A percentile compares a stretch with the other conserved stretches of the same genome.
Conservation (phyloP, 2,329 filamentous ascomycete genomes). For the Xylariaceae sp. region DNA sequence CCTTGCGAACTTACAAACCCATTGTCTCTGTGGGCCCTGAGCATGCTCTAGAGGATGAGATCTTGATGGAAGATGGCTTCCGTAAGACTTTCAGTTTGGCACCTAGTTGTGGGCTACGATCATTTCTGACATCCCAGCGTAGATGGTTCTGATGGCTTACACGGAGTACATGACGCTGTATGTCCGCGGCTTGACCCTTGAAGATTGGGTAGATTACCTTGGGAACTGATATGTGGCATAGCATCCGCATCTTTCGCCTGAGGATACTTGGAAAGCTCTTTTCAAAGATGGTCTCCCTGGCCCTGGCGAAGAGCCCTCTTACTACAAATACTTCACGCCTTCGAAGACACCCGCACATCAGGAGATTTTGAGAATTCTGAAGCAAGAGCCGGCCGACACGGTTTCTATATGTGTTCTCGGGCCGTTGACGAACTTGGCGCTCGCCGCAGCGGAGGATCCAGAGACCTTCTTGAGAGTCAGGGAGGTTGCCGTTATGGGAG, state of each 20-base stretch:
- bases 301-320: conserved; percentile 38
- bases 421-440: conserved; percentile 86
- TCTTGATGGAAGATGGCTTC: conserved; percentile 80
- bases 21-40: conserved; percentile 83
- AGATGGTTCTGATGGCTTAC: conserved; percentile 75
- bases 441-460: conserved; percentile 83
- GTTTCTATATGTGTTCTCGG: conserved; percentile 89
- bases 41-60: conserved; percentile 78
- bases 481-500: conserved; percentile 94
- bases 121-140: conserved; percentile 10
- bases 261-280: conserved; percentile 69
- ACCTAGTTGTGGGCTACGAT: not conserved
- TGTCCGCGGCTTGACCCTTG: conserved; percentile 16
- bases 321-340: conserved; percentile 65
- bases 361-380: conserved; percentile 84
- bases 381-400: conserved; percentile 75
- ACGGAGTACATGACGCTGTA: conserved; percentile 64
- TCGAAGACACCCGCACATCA: conserved; percentile 71
- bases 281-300: conserved; percentile 46
- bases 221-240: conserved; percentile 27
- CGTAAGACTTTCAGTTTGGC: conserved; percentile 50
- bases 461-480: conserved; percentile 85
- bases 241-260: conserved; percentile 70
- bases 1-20: conserved; percentile 69
- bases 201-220: not conserved